Evolutionary conservation across 2,329 filamentous ascomycete genomes (phyloP), one percentile per base, ranked within the genome.

Genomic region (Penicillium italicum): DNA sequence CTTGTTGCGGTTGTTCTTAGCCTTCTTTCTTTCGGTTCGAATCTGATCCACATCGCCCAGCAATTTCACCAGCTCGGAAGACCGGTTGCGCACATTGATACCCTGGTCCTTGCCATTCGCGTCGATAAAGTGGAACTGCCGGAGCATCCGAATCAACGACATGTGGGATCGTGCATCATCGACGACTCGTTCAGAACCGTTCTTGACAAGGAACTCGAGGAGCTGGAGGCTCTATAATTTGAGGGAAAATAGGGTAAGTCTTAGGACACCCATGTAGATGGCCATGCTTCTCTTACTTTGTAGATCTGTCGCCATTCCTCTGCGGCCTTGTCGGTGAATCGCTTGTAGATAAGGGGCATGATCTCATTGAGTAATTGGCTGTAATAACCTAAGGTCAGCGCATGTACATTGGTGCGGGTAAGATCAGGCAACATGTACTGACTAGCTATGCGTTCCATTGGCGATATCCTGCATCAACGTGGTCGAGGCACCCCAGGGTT

Each of bases 241-340:
- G 9, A 50, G 48, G 18, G 31, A n/a, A 22, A 33, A 8, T 7
- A 55, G 36, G 6, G 18, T 49, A 53, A 62, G 31, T 20, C 26
- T 8, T 22, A 18, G n/a, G 6, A 24, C 6, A 38, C 10, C 3
- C 1, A 2, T 16, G 11, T 18, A 20, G 18, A 26, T 28, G 18
- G 10, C 28, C 24, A 16, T 16, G 47, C 5, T 18, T 10, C 16
- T 26, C 57, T 55, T 68, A 91, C 88, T 81, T 99, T 99, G 83
- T 99, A 99, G 71, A 99, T 99, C 75, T 99, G 94, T 64, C 94
- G 85, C 94, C 94, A 99, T 77, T 99, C 94, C 73, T 99, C 94
- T 53, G 94, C 93, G 8, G 91, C 84, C 80, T 99, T 99, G 74
- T 99, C 94, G 58, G 94, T 99, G 76, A 99, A 99, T 62, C 94